A percentile compares a stretch with the other conserved stretches of the same genome.
phyloP scores from a whole-genome alignment of 108 stramenopile species.

The Fragilaria radians region DNA sequence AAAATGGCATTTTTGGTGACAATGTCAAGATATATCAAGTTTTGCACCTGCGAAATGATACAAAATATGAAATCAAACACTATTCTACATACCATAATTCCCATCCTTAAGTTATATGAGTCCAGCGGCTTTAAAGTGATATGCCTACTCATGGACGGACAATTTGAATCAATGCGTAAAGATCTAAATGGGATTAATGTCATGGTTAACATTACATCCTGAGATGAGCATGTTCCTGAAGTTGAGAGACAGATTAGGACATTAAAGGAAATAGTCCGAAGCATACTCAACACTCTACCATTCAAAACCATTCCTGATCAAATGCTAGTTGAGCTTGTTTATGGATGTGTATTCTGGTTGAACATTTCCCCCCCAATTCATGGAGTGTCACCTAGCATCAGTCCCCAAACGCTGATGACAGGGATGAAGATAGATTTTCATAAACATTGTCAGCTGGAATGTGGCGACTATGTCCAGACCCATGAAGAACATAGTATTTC shows the following conservation, averaged over 20 bases:
- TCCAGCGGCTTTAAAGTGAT: no score
- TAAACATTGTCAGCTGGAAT: conserved; percentile 22
- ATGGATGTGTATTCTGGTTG: conserved; percentile 14
- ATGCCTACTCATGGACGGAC: no score
- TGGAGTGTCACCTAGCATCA: conserved; percentile 25
- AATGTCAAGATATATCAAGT: conserved; percentile 15
- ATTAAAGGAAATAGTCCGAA: conserved; percentile 31
- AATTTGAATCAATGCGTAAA: no score
- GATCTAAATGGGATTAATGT: no score
- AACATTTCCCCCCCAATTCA: conserved; percentile 23
- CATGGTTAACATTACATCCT: no score
- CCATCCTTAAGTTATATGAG: no score
- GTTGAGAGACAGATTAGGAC: conserved; percentile 20
- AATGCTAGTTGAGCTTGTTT: conserved; percentile 18
- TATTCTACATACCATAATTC: no score
- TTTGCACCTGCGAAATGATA: conserved; percentile 14
- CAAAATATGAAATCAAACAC: no score
- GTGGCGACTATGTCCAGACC: conserved; percentile 34
- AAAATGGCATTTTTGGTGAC: conserved; percentile 26
- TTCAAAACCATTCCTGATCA: conserved; percentile 16
- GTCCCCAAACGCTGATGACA: conserved; percentile 13
- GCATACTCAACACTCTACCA: conserved; percentile 19
- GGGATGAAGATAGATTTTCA: conserved; percentile 8
- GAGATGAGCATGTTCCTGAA: no score
- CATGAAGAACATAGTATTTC: conserved; percentile 28